Base-by-base conservation (phyloP, 768 basidiomycete species). In the Phylloporus arenicola region DNA sequence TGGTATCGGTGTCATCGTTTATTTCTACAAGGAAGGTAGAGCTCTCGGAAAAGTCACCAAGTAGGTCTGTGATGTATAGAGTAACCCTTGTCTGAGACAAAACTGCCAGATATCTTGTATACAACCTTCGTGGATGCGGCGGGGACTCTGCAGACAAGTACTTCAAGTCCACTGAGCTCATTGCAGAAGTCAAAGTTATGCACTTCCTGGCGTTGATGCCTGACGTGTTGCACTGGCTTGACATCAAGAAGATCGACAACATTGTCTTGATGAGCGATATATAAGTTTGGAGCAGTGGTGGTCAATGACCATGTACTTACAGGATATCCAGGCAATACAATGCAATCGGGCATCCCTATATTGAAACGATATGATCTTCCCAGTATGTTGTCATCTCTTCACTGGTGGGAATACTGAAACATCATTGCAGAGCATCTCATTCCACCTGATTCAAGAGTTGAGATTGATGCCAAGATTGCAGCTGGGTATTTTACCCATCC, bases 391-490 rank as follows among this genome's bases (percentile, higher is more conserved):
- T 31, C 2, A 24, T 29, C 17, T 4, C 6, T 13, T 29, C 12
- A 9, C 19, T 2, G 25, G 22, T 44, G 6, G 16, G 30, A 25
- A 5, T 8, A 31, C 20, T 43, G 7, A 54, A 16, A 9, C 37
- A 3, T 38, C 19, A 11, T 38, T 19, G 13, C 51, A 81, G 90
- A 90, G 46, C 79, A 95, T 56, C 81, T 96, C 49, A 88, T 96
- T 55, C 92, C 92, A 0, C 88, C 86, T 30, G 89, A 92, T 68
- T 87, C 87, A 38, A 80, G 83, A 14, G 94, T 97, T 24, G 94
- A 97, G 73, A 96, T 95, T 55, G 91, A 96, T 57, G 94, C 94
- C 31, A 97, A 96, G 79, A 92, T 93, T 58, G 89, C 90, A 11
- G 85, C 90, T 5, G 94, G 93, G 8, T 98, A 97, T 67, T 95